Evolutionary conservation across 2,329 filamentous ascomycete genomes (phyloP), one percentile per base, ranked within the genome.

Genomic region (Fusarium illudens): DNA sequence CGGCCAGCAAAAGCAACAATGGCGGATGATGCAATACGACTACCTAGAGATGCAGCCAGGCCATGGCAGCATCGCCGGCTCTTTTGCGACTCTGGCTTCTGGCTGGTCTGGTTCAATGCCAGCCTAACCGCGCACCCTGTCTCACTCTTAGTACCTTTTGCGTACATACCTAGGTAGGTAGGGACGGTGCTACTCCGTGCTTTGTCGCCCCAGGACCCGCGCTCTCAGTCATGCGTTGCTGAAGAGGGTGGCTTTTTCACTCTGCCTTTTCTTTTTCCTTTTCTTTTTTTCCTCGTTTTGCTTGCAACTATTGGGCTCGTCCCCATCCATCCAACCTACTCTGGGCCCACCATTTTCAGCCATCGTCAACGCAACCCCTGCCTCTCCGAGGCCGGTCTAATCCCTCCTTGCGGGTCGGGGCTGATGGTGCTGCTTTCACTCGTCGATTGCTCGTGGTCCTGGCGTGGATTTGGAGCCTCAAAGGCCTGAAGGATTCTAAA

Each of bases 1-100:
- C 55, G 48, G 52, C 39, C 69, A 58, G 49, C 62, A 73, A 70
- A 68, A 62, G 53, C 57, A 66, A 55, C 50, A 62, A 62, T 22
- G 46, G 61, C 32, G 52, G 33, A 74, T 74, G 68, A 73, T 74
- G 71, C 66, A 71, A 73, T 72, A 49, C 57, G 48, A 60, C 54
- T 63, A 60, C 46, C 66, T 63, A 59, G 62, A 62, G 62, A 62
- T 58, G 60, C 58, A 65, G 52, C 64, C 60, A 65, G 58, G 57
- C 36, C 63, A 53, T 64, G 48, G 39, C 58, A 62, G 63, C 52
- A 62, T 62, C 61, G 58, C 64, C 64, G 68, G 66, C 59, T 73
- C 67, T 62, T 53, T 52, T 51, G 65, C 60, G 62, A 62, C 58
- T 57, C 60, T 62, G 56, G 63, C 55, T n/a, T n/a, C n/a, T n/a